Evolutionary conservation across 2,329 filamentous ascomycete genomes (phyloP).

Genomic region (Pyrenochaeta sp.): DNA sequence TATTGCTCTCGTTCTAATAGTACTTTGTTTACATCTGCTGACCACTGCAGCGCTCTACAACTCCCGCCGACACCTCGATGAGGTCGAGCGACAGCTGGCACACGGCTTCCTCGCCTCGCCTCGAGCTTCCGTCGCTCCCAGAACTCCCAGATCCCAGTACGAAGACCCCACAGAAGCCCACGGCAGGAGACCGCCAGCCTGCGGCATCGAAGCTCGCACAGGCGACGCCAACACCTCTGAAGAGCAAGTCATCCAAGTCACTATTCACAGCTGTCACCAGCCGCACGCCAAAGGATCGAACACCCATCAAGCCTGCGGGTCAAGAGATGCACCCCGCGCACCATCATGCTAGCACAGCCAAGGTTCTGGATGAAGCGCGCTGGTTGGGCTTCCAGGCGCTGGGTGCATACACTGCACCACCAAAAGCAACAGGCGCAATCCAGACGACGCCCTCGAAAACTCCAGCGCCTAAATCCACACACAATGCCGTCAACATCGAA

Average conservation of each 20-base stretch:
- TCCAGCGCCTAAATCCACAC: slow-evolving; percentile 33
- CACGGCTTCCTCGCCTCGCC: slow-evolving; percentile 34
- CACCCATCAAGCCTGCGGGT: slow-evolving; percentile 73
- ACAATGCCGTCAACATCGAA: slow-evolving; percentile 27
- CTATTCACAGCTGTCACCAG: slow-evolving; percentile 28
- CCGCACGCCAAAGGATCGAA: slow-evolving; percentile 66
- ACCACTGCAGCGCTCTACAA: slow-evolving; percentile 38
- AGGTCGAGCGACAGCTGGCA: slow-evolving; percentile 36
- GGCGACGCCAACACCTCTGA: slow-evolving; percentile 59
- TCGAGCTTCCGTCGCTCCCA: slow-evolving; percentile 30
- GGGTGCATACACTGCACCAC: slow-evolving; percentile 62
- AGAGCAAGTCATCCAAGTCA: slow-evolving; percentile 33
- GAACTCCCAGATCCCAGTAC: slow-evolving; percentile 26
- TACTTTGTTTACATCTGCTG: slow-evolving; percentile 42
- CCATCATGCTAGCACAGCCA: slow-evolving; percentile 76
- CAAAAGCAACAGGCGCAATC: slow-evolving; percentile 53
- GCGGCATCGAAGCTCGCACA: slow-evolving; percentile 34
- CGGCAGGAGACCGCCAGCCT: slow-evolving; percentile 17
- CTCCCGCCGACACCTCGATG: slow-evolving; percentile 25
- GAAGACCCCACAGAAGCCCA: slow-evolving; percentile 36
- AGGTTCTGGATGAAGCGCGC: slow-evolving; percentile 79
- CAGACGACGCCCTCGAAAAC: slow-evolving; percentile 72
- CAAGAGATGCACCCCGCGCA: slow-evolving; percentile 94
- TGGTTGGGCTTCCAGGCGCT: slow-evolving; percentile 80
- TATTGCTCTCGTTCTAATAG: slow-evolving; percentile 3